Evolutionary conservation across 352 stramenopile species (phyloP), one percentile per base, ranked within the genome.

Genomic region (Pythium sp.): DNA sequence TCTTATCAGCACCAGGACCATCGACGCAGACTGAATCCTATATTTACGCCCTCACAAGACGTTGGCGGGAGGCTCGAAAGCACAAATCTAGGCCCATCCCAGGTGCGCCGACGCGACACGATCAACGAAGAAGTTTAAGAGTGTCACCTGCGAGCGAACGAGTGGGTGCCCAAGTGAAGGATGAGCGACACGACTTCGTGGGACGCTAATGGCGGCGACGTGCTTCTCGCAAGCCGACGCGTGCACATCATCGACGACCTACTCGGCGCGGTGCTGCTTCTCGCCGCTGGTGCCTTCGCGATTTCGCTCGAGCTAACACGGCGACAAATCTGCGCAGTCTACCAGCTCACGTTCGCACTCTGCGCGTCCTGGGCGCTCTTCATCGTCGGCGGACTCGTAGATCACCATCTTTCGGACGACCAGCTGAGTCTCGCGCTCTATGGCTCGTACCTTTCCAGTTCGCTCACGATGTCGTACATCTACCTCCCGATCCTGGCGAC

Each of bases 191-290:
- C 65, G 55, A 20, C 67, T 56, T 24, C 67, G 20, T 64, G 54
- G 55, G 28, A 70, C 20, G n/a, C 5, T 0, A 69, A 58, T 57
- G 70, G 55, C 34, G 54, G 69, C 32, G 70, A 79, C 18, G 64
- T 60, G 38, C 43, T 70, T 11, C 65, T 73, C 22, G 41, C 58
- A 20, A 75, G 73, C 54, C 74, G 81, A 12, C 80, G 77, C 47
- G 84, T 92, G 15, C 76, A 85, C 69, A 84, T 92, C 70, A 90
- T 94, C 46, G 77, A 94, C 60, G 84, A 94, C 57, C 66, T 94
- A 28, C 74, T 94, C 28, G 84, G 84, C 5, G 76, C 76, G 3
- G 74, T 94, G 30, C 65, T 93, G 11, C 65, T 94, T 28, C 72
- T 93, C 12, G 80, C 79, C 12, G 75, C 79, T 0, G 71, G 81